These are phyloP conservation scores for Paraglomus occultum DNA, from an alignment of 192 early-diverging fungal species.

Conservation along the genomic window DNA sequence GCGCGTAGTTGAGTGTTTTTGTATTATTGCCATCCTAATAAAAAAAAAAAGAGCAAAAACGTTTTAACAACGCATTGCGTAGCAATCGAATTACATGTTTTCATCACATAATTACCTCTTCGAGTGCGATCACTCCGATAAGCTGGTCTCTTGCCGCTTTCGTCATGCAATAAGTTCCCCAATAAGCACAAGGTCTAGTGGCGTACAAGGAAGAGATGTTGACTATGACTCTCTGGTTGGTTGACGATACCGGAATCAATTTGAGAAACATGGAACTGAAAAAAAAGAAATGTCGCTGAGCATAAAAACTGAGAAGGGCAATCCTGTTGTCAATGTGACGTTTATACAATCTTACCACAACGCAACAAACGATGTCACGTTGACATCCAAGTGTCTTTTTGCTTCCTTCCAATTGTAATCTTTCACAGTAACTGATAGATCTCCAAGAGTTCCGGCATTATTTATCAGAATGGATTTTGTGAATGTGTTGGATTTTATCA, in stretches of 20 bases:
- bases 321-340: not conserved
- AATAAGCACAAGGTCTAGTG: conserved; percentile 71
- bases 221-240: conserved; percentile 52
- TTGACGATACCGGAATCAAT: conserved; percentile 36
- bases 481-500: conserved; percentile 16
- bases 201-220: conserved; percentile 81
- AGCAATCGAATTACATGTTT: not conserved
- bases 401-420: conserved; percentile 51
- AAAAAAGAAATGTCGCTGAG: not conserved
- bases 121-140: conserved; percentile 65
- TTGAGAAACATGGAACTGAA: conserved; percentile 44
- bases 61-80: not conserved
- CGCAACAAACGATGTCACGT: conserved; percentile 57
- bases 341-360: conserved; percentile 37
- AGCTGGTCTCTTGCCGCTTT: conserved; percentile 85
- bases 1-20: conserved; percentile 80
- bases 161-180: conserved; percentile 75
- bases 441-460: conserved; percentile 73
- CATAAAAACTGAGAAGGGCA: conserved; percentile 8
- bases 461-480: conserved; percentile 60
- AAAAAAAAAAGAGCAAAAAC: conserved; percentile 17
- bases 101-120: conserved; percentile 41
- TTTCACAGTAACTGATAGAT: conserved; percentile 57
- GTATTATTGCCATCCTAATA: conserved; percentile 41
- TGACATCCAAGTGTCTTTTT: conserved; percentile 50